Conservation (phyloP, 257 asterid species). For the Nicotiana otophora region DNA sequence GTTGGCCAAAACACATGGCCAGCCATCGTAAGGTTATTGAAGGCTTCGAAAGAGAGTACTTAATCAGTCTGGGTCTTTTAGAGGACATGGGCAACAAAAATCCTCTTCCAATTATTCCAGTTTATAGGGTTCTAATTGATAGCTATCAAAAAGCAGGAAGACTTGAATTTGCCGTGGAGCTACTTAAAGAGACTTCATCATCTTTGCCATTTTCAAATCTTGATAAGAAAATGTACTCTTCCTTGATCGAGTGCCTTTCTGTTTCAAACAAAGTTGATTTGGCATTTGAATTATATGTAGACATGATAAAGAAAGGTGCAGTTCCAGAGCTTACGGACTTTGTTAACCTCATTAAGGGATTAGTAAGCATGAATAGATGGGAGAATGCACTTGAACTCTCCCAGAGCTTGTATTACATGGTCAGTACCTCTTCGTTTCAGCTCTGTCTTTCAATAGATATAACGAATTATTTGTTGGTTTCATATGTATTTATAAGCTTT, state of each 20-base stretch:
- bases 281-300: conserved; percentile 64
- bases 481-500: no score
- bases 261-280: conserved; percentile 48
- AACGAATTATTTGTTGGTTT: no score
- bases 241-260: conserved; percentile 54
- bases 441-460: no score
- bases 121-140: conserved; percentile 65
- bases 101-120: conserved; percentile 50
- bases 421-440: no score
- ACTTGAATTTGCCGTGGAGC: conserved; percentile 62
- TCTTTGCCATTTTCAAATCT: conserved; percentile 23
- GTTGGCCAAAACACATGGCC: conserved; percentile 69
- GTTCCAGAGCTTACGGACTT: conserved; percentile 51
- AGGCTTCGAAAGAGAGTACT: conserved; percentile 72
- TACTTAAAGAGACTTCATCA: conserved; percentile 53
- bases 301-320: conserved; percentile 48
- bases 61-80: conserved; percentile 54
- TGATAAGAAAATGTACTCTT: conserved; percentile 39
- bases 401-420: conserved; percentile 61
- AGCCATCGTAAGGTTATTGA: conserved; percentile 70
- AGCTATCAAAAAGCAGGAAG: conserved; percentile 76
- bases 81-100: conserved; percentile 49
- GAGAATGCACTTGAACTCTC: conserved; percentile 72
- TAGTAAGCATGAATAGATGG: conserved; percentile 55
- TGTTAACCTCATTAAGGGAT: conserved; percentile 63